Evolutionary conservation across 345 rosid species (phyloP).

Genomic region (Draba incana): DNA sequence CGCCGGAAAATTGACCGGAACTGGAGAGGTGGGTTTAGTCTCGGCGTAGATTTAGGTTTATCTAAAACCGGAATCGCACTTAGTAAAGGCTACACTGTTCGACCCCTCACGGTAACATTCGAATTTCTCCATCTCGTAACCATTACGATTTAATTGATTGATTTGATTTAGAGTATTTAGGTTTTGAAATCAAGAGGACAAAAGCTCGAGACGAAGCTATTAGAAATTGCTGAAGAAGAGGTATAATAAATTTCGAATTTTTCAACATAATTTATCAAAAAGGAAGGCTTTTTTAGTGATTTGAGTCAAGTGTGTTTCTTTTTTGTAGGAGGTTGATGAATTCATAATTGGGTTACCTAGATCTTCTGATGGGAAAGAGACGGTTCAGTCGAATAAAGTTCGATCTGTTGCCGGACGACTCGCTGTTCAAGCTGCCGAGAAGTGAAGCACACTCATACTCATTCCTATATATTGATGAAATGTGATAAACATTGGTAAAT

Average conservation of each 20-base stretch:
- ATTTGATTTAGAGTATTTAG: constrained; percentile 38
- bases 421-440: constrained; percentile 75
- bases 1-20: constrained; percentile 57
- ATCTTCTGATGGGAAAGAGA: constrained; percentile 82
- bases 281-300: neutral
- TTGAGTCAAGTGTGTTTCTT: neutral
- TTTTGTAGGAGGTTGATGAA: constrained; percentile 74
- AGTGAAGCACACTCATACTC: constrained; percentile 40
- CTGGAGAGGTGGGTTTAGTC: constrained; percentile 91
- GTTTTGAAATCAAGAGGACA: constrained; percentile 80
- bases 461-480: neutral
- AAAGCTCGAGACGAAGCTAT: constrained; percentile 67
- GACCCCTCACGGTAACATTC: constrained; percentile 67
- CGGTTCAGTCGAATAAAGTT: constrained; percentile 79
- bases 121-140: neutral
- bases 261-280: neutral
- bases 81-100: constrained; percentile 75
- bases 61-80: constrained; percentile 83
- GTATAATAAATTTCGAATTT: constrained; percentile 28
- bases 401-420: constrained; percentile 84
- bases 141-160: constrained; percentile 7
- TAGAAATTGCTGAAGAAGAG: constrained; percentile 75
- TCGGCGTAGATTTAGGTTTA: constrained; percentile 83
- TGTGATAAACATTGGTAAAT: constrained; percentile 13
- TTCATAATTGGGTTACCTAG: constrained; percentile 82